phyloP scores from a whole-genome alignment of 345 rosid species.

The Corchorus olitorius region DNA sequence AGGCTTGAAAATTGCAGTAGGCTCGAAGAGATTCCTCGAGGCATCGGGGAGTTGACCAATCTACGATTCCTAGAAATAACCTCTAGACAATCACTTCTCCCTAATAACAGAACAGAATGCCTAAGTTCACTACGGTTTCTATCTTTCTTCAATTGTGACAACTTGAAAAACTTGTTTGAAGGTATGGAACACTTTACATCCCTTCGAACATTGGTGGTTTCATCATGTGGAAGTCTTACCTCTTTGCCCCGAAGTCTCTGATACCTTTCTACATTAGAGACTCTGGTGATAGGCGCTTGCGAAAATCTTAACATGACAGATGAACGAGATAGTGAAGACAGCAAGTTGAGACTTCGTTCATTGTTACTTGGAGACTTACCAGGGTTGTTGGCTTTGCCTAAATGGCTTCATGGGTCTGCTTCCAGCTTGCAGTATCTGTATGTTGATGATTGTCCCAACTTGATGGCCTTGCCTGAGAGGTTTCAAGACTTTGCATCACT shows the following conservation, averaged over 20 bases:
- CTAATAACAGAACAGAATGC: background rate
- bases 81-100: background rate
- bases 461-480: background rate
- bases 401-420: background rate
- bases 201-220: background rate
- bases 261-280: background rate
- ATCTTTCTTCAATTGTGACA: background rate
- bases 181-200: background rate
- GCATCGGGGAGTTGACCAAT: background rate
- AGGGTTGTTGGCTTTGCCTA: background rate
- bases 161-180: background rate
- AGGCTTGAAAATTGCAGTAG: background rate
- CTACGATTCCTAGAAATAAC: background rate
- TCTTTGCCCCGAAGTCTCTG: background rate
- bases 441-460: background rate
- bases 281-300: background rate
- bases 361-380: background rate
- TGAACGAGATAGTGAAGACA: background rate
- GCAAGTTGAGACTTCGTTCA: background rate
- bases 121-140: background rate
- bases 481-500: background rate
- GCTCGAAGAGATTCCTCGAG: background rate
- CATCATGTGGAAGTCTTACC: background rate
- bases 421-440: background rate
- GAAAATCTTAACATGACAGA: background rate